phyloP scores from a whole-genome alignment of 164 flowering plant species.

The Dillenia turbinata region DNA sequence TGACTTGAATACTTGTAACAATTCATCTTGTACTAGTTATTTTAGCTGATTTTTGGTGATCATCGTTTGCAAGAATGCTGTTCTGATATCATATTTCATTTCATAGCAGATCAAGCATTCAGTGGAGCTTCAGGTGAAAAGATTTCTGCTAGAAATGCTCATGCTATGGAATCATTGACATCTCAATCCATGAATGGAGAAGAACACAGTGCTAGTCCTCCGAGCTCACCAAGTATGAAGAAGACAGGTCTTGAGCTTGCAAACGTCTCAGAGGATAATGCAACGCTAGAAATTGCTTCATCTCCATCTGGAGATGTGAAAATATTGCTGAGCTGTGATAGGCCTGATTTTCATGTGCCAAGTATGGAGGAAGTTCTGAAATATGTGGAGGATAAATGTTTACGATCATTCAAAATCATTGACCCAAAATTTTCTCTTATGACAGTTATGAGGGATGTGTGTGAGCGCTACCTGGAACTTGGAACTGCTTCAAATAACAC shows the following conservation, averaged over 20 bases:
- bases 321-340: constrained; percentile 39
- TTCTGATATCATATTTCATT: too few species aligned
- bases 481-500: constrained; percentile 32
- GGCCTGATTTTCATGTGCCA: constrained; percentile 37
- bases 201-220: constrained; percentile 4
- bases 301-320: constrained; percentile 52
- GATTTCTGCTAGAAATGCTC: constrained; percentile 8
- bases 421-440: constrained; percentile 43
- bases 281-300: constrained; percentile 40
- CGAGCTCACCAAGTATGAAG: constrained; percentile 16
- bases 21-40: too few species aligned
- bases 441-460: constrained; percentile 49
- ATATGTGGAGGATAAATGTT: constrained; percentile 39
- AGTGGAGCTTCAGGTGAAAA: constrained; percentile 9
- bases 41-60: too few species aligned
- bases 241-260: constrained; percentile 15
- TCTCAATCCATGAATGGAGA: constrained; percentile 7
- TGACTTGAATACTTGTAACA: too few species aligned
- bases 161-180: constrained; percentile 8
- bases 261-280: constrained; percentile 9
- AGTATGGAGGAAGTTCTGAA: constrained; percentile 36
- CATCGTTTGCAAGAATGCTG: too few species aligned
- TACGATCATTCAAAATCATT: constrained; percentile 32
- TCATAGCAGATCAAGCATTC: constrained; percentile 14
- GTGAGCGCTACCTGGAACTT: constrained; percentile 46